phyloP scores from a whole-genome alignment of 192 early-diverging fungal species.

The Bifiguratus adelaidae region DNA sequence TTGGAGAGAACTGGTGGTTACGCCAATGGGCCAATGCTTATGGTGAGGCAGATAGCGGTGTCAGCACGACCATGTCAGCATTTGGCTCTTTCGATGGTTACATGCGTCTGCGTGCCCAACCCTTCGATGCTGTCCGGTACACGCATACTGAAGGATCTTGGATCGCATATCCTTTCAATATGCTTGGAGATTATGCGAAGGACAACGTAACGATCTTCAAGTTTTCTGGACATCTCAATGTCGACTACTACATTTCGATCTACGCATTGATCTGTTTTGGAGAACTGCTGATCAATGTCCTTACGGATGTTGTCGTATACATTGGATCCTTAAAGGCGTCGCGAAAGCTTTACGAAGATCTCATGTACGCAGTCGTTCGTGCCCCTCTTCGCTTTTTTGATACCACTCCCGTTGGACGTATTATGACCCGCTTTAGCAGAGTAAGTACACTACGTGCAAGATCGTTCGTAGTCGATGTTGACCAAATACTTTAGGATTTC shows the following conservation, averaged over 20 bases:
- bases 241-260: conserved; percentile 29
- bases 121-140: not conserved
- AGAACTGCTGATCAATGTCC: conserved; percentile 22
- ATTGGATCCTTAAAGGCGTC: conserved; percentile 39
- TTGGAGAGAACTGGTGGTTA: conserved; percentile 26
- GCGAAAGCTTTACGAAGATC: conserved; percentile 33
- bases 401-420: conserved; percentile 67
- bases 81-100: no score
- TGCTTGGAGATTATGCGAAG: no score
- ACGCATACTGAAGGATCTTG: not conserved
- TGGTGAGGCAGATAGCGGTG: not conserved
- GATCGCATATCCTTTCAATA: not conserved
- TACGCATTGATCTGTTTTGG: conserved; percentile 36
- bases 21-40: conserved; percentile 28
- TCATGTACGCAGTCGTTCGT: conserved; percentile 40
- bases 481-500: conserved; percentile 34
- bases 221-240: no score
- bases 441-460: not conserved
- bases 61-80: no score
- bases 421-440: conserved; percentile 74
- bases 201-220: no score
- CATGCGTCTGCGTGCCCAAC: not conserved
- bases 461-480: not conserved
- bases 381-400: conserved; percentile 75
- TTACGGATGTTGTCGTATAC: conserved; percentile 28